Evolutionary conservation across 805 yeast species (phyloP), one percentile per base, ranked within the genome.

Genomic region (Yamadazyma philogaea): DNA sequence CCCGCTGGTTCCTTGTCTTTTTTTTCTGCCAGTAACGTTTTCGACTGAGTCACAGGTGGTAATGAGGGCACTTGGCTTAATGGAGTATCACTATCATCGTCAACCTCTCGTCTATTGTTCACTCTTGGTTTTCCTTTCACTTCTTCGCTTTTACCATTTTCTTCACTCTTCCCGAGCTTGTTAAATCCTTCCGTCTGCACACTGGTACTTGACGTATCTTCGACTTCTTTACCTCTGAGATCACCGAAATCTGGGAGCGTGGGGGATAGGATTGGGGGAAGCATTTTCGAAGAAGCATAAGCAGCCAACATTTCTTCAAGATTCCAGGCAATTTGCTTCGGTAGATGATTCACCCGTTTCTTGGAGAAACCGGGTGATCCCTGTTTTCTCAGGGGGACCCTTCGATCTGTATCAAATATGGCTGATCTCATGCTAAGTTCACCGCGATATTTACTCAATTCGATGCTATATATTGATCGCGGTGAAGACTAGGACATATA

Each of bases 181-280:
- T 24, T n/a, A 4, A 7, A 24, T 24, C 12, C 12, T 24, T 24
- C 28, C 4, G 4, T 24, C 12, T 7, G 28, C 3, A 4, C 4
- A 11, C 28, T n/a, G 12, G 28, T 24, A 24, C 10, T n/a, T 24
- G 8, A 24, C 12, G 10, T 24, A 11, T 24, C 28, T 24, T 24
- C 28, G 4, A 3, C 12, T 24, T 24, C 37, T 15, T 28, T 26
- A n/a, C 17, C 30, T 12, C 14, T 30, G 15, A 18, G 33, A 15
- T 16, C 33, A 4, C 15, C 10, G 30, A 27, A 42, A 27, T 26
- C 37, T 3, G 74, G 75, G 5, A 70, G 46, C 1, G 68, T 61
- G 1, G 75, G 75, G 6, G 72, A 66, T 19, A 70, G 54, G 6
- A 61, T 62, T 0, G 68, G 63, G 5, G 75, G 75, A 33, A 70